Percentiles rank a stretch among this genome's conserved stretches.
phyloP scores from a whole-genome alignment of 768 basidiomycete species.

The Asterophora parasitica region DNA sequence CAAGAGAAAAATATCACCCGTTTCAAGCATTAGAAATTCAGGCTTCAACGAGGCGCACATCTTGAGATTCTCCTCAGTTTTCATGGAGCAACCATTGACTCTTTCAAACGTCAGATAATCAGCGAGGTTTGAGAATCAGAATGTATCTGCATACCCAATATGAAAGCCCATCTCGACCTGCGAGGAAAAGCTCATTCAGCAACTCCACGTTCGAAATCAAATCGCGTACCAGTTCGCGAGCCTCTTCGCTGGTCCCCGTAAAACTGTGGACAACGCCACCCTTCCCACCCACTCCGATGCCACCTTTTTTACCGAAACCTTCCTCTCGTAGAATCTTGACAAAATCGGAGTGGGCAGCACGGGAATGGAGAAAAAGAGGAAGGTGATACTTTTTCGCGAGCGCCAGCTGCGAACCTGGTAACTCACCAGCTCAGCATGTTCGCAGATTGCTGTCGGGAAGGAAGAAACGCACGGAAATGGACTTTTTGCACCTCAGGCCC shows the following conservation, averaged over 20 bases:
- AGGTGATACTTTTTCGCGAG: conserved; percentile 69
- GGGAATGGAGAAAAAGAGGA: conserved; percentile 78
- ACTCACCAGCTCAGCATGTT: background rate
- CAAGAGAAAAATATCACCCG: conserved; percentile 38
- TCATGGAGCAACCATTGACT: conserved; percentile 74
- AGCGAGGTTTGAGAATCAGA: background rate
- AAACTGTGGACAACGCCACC: conserved; percentile 85
- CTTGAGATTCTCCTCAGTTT: conserved; percentile 61
- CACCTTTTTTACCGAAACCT: conserved; percentile 57
- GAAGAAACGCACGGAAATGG: conserved; percentile 50
- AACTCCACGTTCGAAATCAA: background rate
- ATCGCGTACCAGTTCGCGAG: conserved; percentile 53
- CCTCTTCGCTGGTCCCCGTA: conserved; percentile 63
- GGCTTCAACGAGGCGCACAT: conserved; percentile 52
- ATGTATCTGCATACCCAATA: conserved; percentile 37
- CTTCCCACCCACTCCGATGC: conserved; percentile 46
- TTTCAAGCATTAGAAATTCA: conserved; percentile 66
- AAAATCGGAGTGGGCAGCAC: conserved; percentile 71
- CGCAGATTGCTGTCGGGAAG: background rate
- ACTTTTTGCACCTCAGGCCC: conserved; percentile 51
- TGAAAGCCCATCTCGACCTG: conserved; percentile 74
- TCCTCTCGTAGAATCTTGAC: conserved; percentile 60
- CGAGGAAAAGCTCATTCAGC: background rate
- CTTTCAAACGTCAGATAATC: conserved; percentile 24
- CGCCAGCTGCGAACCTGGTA: conserved; percentile 47